A percentile compares a stretch with the other conserved stretches of the same genome.
Conservation (phyloP, 768 basidiomycete genomes). For the Amyloporia xantha region DNA sequence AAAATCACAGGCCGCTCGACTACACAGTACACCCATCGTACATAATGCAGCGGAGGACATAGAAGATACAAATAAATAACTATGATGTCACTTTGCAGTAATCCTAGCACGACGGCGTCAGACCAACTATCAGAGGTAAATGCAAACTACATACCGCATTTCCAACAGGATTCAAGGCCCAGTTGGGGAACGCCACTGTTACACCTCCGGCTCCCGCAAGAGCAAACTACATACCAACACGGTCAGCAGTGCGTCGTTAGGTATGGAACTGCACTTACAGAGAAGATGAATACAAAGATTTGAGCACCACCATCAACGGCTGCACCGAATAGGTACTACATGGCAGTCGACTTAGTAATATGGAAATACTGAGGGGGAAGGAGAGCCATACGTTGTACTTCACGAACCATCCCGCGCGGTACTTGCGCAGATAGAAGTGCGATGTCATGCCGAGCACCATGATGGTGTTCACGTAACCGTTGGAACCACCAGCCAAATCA, state of each 20-base stretch:
- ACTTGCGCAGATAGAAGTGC: conserved; percentile 6
- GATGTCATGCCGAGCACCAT: conserved; percentile 4
- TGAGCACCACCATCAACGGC: conserved; percentile 5
- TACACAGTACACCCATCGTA: neutral
- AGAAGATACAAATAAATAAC: neutral
- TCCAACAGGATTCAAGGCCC: conserved; percentile 4
- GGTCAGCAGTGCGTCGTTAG: neutral
- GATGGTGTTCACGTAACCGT: conserved; percentile 5
- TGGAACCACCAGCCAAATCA: conserved; percentile 4
- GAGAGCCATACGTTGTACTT: conserved; percentile 3
- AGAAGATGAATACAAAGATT: conserved; percentile 7
- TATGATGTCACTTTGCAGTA: conserved; percentile 5
- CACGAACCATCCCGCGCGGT: conserved; percentile 5
- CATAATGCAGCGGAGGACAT: neutral
- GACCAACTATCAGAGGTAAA: neutral
- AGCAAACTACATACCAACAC: neutral
- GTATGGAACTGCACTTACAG: neutral
- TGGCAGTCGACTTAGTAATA: neutral
- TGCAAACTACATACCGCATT: conserved; percentile 1
- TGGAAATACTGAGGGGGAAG: neutral
- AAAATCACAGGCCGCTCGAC: neutral
- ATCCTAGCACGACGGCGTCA: neutral
- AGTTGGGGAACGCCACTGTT: conserved; percentile 2
- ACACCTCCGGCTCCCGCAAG: conserved; percentile 2
- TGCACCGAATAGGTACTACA: conserved; percentile 4